A percentile compares a stretch with the other conserved stretches of the same genome.
Conservation (phyloP, 2,329 filamentous ascomycete species). For the Coniosporium tulheliwenetii region DNA sequence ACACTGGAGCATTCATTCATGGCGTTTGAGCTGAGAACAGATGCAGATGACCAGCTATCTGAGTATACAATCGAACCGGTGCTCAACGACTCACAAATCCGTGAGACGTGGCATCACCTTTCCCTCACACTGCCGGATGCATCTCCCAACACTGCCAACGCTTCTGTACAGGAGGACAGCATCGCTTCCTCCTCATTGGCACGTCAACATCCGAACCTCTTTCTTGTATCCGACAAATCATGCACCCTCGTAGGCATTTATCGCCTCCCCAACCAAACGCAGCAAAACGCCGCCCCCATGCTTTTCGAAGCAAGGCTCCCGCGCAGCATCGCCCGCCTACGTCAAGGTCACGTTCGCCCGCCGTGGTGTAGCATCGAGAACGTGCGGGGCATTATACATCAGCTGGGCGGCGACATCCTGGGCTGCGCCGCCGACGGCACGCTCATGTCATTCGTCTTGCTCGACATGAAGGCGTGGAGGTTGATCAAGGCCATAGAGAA, state of each 20-base stretch:
- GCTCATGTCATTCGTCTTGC: constrained; percentile 43
- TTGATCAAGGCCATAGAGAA: constrained; percentile 62
- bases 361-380: constrained; percentile 19
- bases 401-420: constrained; percentile 26
- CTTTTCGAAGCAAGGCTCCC: constrained; percentile 27
- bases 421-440: constrained; percentile 36
- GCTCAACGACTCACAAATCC: no score
- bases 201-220: constrained; percentile 1
- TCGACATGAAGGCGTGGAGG: constrained; percentile 46
- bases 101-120: no score
- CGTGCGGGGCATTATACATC: constrained; percentile 20
- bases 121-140: no score
- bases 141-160: no score
- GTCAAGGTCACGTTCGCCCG: constrained; percentile 29
- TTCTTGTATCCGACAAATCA: constrained; percentile 10
- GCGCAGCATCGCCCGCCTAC: constrained; percentile 29
- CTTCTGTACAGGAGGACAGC: constrained; percentile 16
- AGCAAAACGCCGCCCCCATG: constrained; percentile 13
- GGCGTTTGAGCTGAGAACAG: no score
- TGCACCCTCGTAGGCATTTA: constrained; percentile 11
- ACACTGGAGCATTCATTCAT: no score
- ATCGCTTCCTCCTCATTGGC: constrained; percentile 5
- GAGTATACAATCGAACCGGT: no score
- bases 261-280: constrained; percentile 1
- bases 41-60: no score